Conservation (phyloP, 139 green algal species). For the Coelastrella sp. region DNA sequence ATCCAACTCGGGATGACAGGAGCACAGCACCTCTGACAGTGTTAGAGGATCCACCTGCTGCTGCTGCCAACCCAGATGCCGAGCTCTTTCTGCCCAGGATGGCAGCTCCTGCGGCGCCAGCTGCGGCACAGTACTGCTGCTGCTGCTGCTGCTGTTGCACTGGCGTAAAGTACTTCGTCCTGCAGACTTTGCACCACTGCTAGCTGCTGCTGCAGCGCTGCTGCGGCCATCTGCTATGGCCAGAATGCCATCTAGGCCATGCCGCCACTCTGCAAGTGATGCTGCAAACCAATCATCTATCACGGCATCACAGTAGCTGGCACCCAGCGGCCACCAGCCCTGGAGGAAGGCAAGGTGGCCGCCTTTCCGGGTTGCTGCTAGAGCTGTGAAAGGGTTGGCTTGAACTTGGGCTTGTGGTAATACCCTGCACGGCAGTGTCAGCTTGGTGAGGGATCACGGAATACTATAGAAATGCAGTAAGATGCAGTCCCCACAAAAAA, state of each 20-base stretch:
- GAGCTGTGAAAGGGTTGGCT: conserved; percentile 56
- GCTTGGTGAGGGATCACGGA: no score
- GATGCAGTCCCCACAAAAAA: no score
- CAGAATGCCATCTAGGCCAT: background rate
- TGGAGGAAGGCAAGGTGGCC: conserved; percentile 65
- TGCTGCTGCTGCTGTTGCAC: conserved; percentile 36
- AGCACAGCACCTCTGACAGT: conserved; percentile 11
- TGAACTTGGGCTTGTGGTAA: conserved; percentile 49
- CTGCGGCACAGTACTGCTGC: background rate
- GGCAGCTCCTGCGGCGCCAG: background rate
- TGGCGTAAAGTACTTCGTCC: background rate
- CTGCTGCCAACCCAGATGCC: background rate
- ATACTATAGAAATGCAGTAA: no score
- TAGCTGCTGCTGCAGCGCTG: background rate
- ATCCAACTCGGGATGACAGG: background rate
- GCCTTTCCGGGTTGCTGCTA: conserved; percentile 54
- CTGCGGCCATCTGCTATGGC: background rate
- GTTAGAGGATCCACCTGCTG: conserved; percentile 18
- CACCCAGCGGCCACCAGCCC: conserved; percentile 53
- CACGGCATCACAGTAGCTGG: conserved; percentile 20
- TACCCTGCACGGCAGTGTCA: conserved; percentile 50
- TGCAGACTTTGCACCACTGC: background rate
- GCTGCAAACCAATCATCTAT: conserved; percentile 35
- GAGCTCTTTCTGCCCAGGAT: conserved; percentile 20
- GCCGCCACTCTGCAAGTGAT: conserved; percentile 35